phyloP scores from a whole-genome alignment of 1,284 basidiomycete genomes.

The Puccinia triticina region DNA sequence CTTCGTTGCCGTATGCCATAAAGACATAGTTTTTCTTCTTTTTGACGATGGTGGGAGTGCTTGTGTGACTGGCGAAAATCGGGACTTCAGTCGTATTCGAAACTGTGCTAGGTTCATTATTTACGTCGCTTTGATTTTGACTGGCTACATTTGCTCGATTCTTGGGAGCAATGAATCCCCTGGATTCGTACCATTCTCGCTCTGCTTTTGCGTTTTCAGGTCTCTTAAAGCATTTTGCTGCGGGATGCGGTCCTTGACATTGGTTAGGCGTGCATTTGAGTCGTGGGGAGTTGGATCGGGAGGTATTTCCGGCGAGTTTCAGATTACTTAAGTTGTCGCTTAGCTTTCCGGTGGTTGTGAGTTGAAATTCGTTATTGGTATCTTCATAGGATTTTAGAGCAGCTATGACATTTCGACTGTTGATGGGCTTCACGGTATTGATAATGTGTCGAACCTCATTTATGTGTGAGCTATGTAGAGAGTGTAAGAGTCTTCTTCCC shows the following conservation, averaged over 20 bases:
- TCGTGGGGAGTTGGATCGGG: not conserved
- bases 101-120: too few relatives aligned
- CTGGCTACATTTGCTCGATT: too few relatives aligned
- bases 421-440: not conserved
- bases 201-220: not conserved
- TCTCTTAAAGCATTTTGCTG: not conserved
- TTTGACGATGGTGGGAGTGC: not conserved
- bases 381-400: slow-evolving; percentile 4
- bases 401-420: not conserved
- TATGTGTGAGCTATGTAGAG: not conserved
- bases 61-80: not conserved
- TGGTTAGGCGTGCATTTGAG: not conserved
- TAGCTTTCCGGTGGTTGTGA: not conserved
- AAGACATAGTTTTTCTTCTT: too few relatives aligned
- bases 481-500: not conserved
- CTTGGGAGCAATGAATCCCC: too few relatives aligned
- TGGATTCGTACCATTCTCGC: not conserved
- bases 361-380: not conserved
- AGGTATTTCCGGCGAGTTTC: not conserved
- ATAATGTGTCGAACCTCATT: not conserved
- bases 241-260: not conserved
- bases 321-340: not conserved
- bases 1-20: too few relatives aligned
- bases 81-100: too few relatives aligned
- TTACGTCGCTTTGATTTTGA: not conserved